Evolutionary conservation across 805 yeast genomes (phyloP).

Genomic region (Diddensiella transvaalensis): DNA sequence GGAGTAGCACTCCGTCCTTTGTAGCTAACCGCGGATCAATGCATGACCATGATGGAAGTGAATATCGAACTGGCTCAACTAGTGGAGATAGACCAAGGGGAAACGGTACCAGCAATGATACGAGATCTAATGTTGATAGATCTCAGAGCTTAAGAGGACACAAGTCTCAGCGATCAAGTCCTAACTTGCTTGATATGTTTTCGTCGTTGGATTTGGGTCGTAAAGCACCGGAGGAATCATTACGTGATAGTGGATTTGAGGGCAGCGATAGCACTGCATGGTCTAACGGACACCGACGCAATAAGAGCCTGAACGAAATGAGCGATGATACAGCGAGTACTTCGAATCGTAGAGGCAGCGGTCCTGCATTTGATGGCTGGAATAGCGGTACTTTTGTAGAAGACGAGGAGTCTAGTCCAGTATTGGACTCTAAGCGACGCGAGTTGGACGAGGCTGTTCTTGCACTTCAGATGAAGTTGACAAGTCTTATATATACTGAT

Average conservation of each 20-base stretch:
- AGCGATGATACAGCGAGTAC: not conserved
- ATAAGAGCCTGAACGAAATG: slow-evolving; percentile 20
- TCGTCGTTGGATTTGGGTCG: slow-evolving; percentile 18
- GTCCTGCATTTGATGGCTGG: not conserved
- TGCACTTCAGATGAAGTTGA: slow-evolving; percentile 23
- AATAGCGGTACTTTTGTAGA: not conserved
- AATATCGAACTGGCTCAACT: slow-evolving; percentile 2
- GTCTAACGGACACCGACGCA: slow-evolving; percentile 16
- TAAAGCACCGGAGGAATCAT: not conserved
- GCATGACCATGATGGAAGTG: slow-evolving; percentile 2
- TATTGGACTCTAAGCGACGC: slow-evolving; percentile 14
- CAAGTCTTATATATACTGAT: slow-evolving; percentile 32
- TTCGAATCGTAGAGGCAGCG: not conserved
- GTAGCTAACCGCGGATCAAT: slow-evolving; percentile 11
- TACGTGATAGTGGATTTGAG: slow-evolving; percentile 10
- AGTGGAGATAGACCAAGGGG: slow-evolving; percentile 1
- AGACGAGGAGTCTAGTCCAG: slow-evolving; percentile 5
- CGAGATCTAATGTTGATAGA: not conserved
- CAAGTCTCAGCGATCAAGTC: slow-evolving; percentile 22
- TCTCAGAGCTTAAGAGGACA: slow-evolving; percentile 13
- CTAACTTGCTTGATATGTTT: slow-evolving; percentile 25
- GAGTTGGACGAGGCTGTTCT: slow-evolving; percentile 20
- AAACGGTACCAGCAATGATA: not conserved
- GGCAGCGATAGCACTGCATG: slow-evolving; percentile 3
- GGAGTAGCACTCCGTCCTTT: slow-evolving; percentile 14